Evolutionary conservation across 495 filamentous ascomycete species (phyloP).

Genomic region (Melanomma pulvis-pyrius): DNA sequence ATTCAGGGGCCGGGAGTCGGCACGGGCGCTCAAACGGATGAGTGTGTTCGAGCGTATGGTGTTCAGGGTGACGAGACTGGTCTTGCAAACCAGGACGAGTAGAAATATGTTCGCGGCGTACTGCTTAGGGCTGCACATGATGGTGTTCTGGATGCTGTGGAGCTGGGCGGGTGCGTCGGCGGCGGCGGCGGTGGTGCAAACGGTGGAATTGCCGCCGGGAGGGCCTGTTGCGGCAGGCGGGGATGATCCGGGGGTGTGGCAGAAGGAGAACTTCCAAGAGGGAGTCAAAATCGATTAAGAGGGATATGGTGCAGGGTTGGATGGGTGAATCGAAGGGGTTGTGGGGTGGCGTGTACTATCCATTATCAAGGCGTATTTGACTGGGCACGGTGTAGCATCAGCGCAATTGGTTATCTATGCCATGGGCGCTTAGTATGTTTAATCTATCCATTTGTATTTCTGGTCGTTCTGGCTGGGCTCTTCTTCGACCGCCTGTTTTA

Average conservation of each 20-base stretch:
- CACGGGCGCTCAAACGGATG: conserved; percentile 94
- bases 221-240: conserved; percentile 39
- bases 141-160: conserved; percentile 85
- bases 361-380: neutral
- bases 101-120: conserved; percentile 95
- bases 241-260: conserved; percentile 48
- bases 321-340: neutral
- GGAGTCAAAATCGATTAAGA: neutral
- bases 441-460: neutral
- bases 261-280: conserved; percentile 59
- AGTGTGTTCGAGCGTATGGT: conserved; percentile 85
- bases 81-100: conserved; percentile 86
- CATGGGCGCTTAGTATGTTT: conserved; percentile 12
- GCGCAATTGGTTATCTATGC: neutral
- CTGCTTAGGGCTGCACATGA: conserved; percentile 81
- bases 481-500: neutral
- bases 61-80: conserved; percentile 86
- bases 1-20: conserved; percentile 88
- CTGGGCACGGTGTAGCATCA: neutral
- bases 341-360: neutral
- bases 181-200: conserved; percentile 38
- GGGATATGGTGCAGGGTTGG: neutral
- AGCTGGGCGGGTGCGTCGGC: conserved; percentile 47
- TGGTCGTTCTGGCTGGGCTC: neutral
- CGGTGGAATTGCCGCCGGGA: neutral